Conservation (phyloP, 2,329 filamentous ascomycete species). For the Apiospora phragmitis region DNA sequence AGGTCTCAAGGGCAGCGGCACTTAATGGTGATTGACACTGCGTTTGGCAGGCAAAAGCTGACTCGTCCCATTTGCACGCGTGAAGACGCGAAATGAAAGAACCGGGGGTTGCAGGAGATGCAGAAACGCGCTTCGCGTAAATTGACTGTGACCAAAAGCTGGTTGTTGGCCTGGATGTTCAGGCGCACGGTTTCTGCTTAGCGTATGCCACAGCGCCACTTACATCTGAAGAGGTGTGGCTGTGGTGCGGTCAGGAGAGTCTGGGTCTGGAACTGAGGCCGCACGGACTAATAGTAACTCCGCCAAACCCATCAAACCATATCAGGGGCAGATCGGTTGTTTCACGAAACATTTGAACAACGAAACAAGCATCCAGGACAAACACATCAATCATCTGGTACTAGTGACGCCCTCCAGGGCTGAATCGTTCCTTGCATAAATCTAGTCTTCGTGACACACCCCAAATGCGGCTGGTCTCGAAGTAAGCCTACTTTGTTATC, state of each 20-base stretch:
- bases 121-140: slow-evolving; percentile 8
- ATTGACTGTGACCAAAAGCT: not conserved
- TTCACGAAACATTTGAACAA: not conserved
- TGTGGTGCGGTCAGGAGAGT: too few relatives aligned
- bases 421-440: not conserved
- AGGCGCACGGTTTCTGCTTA: not conserved
- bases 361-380: not conserved
- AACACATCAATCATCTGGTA: not conserved
- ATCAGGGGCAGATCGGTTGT: not conserved
- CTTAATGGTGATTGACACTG: not conserved
- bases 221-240: not conserved
- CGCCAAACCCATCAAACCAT: not conserved
- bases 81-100: slow-evolving; percentile 6
- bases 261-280: not conserved
- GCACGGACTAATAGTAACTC: not conserved
- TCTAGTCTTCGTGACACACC: not conserved
- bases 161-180: not conserved
- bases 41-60: not conserved
- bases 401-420: not conserved
- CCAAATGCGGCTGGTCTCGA: not conserved
- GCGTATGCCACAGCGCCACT: not conserved
- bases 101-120: not conserved
- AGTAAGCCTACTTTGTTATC: not conserved
- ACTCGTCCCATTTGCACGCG: slow-evolving; percentile 4
- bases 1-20: not conserved